A percentile compares a stretch with the other conserved stretches of the same genome.
phyloP scores from a whole-genome alignment of 2,329 filamentous ascomycete genomes.

The Coleophoma crateriformis region DNA sequence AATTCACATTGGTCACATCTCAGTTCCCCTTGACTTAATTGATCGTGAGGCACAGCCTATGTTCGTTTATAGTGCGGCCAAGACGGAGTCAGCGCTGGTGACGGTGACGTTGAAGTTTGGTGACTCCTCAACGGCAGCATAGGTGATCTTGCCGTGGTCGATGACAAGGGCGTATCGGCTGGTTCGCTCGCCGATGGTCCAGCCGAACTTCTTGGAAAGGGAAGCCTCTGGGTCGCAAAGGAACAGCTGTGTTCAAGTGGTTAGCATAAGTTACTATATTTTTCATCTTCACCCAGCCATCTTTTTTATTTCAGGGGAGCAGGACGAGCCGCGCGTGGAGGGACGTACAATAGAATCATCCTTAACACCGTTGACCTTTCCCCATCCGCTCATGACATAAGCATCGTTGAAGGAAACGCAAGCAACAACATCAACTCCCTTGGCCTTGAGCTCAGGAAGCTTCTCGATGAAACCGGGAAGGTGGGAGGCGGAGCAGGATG shows the following conservation, averaged over 20 bases:
- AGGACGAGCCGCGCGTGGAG: not conserved
- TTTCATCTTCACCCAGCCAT: not conserved
- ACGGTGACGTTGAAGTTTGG: slow-evolving; percentile 23
- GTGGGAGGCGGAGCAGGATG: slow-evolving; percentile 62
- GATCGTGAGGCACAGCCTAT: no score
- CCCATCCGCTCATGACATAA: slow-evolving; percentile 68
- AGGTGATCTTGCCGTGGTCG: slow-evolving; percentile 62
- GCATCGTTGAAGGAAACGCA: slow-evolving; percentile 65
- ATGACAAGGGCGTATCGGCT: slow-evolving; percentile 62
- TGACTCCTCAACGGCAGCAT: slow-evolving; percentile 55
- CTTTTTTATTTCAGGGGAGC: not conserved
- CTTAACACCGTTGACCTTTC: slow-evolving; percentile 63
- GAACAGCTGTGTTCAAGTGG: slow-evolving; percentile 45
- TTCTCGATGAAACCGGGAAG: slow-evolving; percentile 65
- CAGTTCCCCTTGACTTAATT: no score
- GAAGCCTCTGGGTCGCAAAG: slow-evolving; percentile 57
- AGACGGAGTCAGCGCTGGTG: slow-evolving; percentile 24
- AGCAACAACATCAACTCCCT: slow-evolving; percentile 64
- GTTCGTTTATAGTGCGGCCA: slow-evolving; percentile 6
- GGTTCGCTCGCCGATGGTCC: slow-evolving; percentile 55
- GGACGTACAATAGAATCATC: slow-evolving; percentile 54
- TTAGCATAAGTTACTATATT: not conserved
- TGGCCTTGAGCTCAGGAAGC: slow-evolving; percentile 50
- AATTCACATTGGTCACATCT: no score
- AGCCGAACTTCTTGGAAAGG: slow-evolving; percentile 62